Evolutionary conservation across 352 stramenopile genomes (phyloP).

Genomic region (Phytophthora cryptogea): DNA sequence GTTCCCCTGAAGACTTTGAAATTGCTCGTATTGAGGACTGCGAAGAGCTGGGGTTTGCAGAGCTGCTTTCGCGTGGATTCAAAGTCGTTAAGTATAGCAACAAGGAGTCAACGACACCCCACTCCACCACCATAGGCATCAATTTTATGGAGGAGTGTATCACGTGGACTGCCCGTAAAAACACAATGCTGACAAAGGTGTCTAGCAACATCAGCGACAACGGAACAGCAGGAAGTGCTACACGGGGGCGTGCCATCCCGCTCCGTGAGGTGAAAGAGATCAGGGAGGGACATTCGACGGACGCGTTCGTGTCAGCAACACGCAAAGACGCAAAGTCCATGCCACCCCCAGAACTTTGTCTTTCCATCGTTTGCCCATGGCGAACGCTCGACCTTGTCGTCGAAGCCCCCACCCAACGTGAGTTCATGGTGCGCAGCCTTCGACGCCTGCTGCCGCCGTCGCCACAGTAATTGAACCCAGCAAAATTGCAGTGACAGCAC

Average conservation of each 20-base stretch:
- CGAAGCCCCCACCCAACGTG: conserved; percentile 48
- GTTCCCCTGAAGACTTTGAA: conserved; percentile 16
- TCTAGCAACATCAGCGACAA: conserved; percentile 13
- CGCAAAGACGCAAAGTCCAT: conserved; percentile 27
- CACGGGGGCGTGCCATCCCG: conserved; percentile 34
- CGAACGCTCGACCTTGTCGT: conserved; percentile 69
- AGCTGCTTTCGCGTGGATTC: conserved; percentile 65
- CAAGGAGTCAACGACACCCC: conserved; percentile 44
- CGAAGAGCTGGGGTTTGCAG: conserved; percentile 59
- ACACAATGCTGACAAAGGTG: conserved; percentile 4
- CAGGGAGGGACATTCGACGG: conserved; percentile 49
- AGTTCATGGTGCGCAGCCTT: conserved; percentile 61
- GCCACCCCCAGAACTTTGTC: conserved; percentile 43
- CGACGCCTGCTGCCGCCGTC: conserved; percentile 32
- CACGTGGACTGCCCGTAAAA: conserved; percentile 54
- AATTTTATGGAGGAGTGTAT: conserved; percentile 63
- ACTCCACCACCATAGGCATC: conserved; percentile 48
- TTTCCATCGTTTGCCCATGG: conserved; percentile 66
- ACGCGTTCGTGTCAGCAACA: conserved; percentile 44
- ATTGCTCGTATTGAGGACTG: conserved; percentile 54
- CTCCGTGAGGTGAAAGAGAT: conserved; percentile 63
- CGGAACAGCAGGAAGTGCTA: not conserved
- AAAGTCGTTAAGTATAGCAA: conserved; percentile 68
- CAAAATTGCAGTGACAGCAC: conserved; percentile 8
- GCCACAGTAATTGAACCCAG: conserved; percentile 9